These are phyloP conservation scores for Microbotryum lychnidis-dioicae DNA, from an alignment of 1,284 basidiomycete genomes.

Conservation along the genomic window DNA sequence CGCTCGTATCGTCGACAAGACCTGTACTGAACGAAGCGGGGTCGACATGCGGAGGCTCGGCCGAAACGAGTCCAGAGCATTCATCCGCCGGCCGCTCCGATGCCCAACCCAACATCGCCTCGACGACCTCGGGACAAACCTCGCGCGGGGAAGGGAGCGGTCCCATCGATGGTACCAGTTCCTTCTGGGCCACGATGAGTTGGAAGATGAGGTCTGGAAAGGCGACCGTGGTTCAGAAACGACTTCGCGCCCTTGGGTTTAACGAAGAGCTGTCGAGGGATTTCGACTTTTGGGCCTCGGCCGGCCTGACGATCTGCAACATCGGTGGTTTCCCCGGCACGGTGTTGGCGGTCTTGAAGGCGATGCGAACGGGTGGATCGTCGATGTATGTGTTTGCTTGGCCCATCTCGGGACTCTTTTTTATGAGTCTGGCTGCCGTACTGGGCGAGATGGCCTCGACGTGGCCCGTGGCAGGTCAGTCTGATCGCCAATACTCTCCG, in stretches of 20 bases:
- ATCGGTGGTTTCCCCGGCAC: conserved; percentile 29
- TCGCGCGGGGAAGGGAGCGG: too few relatives aligned
- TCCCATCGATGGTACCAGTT: too few relatives aligned
- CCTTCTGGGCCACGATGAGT: conserved; percentile 7
- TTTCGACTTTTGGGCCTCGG: conserved; percentile 28
- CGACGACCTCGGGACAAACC: too few relatives aligned
- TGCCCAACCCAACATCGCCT: too few relatives aligned
- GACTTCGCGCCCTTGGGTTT: conserved; percentile 21
- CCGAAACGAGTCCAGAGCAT: too few relatives aligned
- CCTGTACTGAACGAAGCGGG: too few relatives aligned
- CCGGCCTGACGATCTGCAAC: conserved; percentile 27
- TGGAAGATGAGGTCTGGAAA: conserved; percentile 17
- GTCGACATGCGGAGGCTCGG: too few relatives aligned
- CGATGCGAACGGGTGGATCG: conserved; percentile 32
- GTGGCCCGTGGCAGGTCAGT: conserved; percentile 33
- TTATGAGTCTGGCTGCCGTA: conserved; percentile 30
- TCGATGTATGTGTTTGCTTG: conserved; percentile 34
- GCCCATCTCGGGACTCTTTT: conserved; percentile 35
- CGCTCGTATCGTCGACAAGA: too few relatives aligned
- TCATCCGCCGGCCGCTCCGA: too few relatives aligned
- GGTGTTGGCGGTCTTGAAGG: conserved; percentile 32
- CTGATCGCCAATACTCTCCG: not conserved
- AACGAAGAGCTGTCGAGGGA: conserved; percentile 25
- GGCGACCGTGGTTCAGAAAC: conserved; percentile 17
- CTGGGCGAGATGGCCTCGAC: conserved; percentile 34